A percentile compares a stretch with the other conserved stretches of the same genome.
Conservation (phyloP, 2,329 filamentous ascomycete genomes). For the Aspergillus sp. region DNA sequence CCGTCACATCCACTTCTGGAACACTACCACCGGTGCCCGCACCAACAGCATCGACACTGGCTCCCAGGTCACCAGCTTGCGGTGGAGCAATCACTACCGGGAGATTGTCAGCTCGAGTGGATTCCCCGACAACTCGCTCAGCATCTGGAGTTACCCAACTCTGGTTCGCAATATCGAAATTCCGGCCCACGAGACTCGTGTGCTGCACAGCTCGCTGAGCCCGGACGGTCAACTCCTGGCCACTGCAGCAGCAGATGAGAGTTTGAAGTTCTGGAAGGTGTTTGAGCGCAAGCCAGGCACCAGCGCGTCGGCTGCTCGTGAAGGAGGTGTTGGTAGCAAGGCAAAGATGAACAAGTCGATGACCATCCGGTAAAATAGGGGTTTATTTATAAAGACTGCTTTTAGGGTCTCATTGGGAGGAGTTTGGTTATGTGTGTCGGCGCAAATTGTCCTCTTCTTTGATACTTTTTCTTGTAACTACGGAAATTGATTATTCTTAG, state of each 20-base stretch:
- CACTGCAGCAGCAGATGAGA: conserved; percentile 92
- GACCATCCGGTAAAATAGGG: conserved; percentile 64
- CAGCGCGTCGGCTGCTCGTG: conserved; percentile 53
- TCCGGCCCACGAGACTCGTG: conserved; percentile 90
- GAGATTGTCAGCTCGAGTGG: conserved; percentile 97
- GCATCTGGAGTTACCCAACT: conserved; percentile 98
- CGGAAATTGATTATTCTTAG: not conserved
- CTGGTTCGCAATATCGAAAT: conserved; percentile 97
- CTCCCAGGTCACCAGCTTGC: conserved; percentile 89
- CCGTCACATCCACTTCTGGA: conserved; percentile 99
- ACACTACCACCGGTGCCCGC: conserved; percentile 91
- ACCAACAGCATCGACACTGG: conserved; percentile 99
- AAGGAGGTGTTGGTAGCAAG: conserved; percentile 63
- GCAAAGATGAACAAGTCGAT: conserved; percentile 88
- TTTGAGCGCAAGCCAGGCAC: conserved; percentile 95
- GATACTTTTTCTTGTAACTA: not conserved
- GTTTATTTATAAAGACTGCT: not conserved
- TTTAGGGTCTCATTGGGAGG: not conserved
- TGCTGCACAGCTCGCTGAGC: conserved; percentile 92
- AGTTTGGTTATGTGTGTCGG: not conserved
- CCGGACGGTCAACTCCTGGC: conserved; percentile 97
- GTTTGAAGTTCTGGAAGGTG: conserved; percentile 99
- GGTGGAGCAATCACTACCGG: conserved; percentile 94
- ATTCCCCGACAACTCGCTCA: conserved; percentile 98
- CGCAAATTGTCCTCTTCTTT: not conserved